These are phyloP conservation scores for Calonectria naviculata DNA, from an alignment of 2,329 filamentous ascomycete genomes.

Conservation along the genomic window DNA sequence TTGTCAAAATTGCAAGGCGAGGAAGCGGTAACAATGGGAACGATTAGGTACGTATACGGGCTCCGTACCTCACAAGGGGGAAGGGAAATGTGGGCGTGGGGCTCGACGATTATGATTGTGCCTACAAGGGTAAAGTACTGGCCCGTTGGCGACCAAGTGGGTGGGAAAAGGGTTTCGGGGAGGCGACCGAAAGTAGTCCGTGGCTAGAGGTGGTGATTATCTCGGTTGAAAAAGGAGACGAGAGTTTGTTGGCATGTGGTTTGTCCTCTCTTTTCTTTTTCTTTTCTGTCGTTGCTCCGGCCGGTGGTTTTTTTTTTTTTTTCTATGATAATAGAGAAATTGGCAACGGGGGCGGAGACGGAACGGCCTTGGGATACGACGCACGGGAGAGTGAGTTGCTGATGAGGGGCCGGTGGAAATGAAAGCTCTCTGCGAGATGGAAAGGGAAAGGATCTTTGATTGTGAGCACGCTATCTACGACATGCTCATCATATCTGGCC, in stretches of 20 bases:
- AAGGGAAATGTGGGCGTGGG: conserved; percentile 15
- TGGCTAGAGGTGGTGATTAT: conserved; percentile 14
- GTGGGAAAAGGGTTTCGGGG: conserved; percentile 17
- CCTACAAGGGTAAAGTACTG: conserved; percentile 22
- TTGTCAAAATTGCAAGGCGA: conserved; percentile 7
- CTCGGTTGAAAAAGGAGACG: conserved; percentile 7
- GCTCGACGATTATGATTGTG: conserved; percentile 5
- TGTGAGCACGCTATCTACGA: background rate
- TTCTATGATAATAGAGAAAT: background rate
- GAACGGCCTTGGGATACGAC: background rate
- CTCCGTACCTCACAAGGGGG: no score
- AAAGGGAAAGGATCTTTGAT: conserved; percentile 13
- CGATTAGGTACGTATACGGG: conserved; percentile 30
- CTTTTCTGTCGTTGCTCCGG: background rate
- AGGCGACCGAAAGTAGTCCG: conserved; percentile 1
- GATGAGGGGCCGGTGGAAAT: background rate
- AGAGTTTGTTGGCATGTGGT: background rate
- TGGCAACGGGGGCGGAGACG: background rate
- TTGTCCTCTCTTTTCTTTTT: background rate
- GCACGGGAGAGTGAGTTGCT: conserved; percentile 1
- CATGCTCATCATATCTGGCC: background rate
- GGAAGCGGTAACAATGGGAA: conserved; percentile 17
- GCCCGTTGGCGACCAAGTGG: conserved; percentile 12
- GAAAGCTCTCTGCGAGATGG: conserved; percentile 1
- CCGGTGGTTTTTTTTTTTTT: background rate